Base-by-base conservation (phyloP, 2,329 filamentous ascomycete genomes). In the Talaromyces amestolkiae region DNA sequence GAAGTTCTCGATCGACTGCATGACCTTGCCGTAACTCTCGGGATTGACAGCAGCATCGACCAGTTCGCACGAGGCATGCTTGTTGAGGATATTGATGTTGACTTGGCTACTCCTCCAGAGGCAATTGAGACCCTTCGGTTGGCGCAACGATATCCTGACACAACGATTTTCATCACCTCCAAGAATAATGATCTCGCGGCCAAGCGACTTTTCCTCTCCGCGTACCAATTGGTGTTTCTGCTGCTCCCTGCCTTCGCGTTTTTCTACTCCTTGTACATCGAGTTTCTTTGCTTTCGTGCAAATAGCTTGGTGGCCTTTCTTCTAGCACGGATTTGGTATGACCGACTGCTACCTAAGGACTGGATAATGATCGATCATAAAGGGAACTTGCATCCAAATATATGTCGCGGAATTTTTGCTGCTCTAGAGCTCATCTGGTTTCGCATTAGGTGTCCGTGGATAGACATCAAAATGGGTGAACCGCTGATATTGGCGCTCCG, bases 1-100 rank as follows among this genome's bases (percentile, higher is more conserved):
- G 56, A 58, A n/a, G 56, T 43, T 35, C 56, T 58, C 19, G 56
- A 58, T 43, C 56, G 22, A 43, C 56, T 58, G 19, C 35, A 58
- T 41, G 56, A 58, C n/a, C 19, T 41, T 6, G 56, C 56, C 24
- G 35, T 43, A 24, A 22, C 19, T 58, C 19, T 58, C 22, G 35
- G 35, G 3, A 35, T 58, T 17, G 37, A 27, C 17, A 15, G 11
- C 22, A 58, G 56, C 33, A 39, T 58, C 19, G 7, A 58, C 22
- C n/a, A 58, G 3, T 58, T 58, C 19, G 56, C 56, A n/a, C 56
- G 35, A 27, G 56, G 56, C 5, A 58, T 58, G 56, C n/a, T 58
- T 39, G 35, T 58, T 24, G 56, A 58, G 37, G 56, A 58, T 27
- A n/a, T 58, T n/a, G 37, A 58, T 31, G 56, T 58, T 17, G 56